These are phyloP conservation scores for Pythium aphanidermatum DNA, from an alignment of 352 stramenopile genomes.

Conservation along the genomic window DNA sequence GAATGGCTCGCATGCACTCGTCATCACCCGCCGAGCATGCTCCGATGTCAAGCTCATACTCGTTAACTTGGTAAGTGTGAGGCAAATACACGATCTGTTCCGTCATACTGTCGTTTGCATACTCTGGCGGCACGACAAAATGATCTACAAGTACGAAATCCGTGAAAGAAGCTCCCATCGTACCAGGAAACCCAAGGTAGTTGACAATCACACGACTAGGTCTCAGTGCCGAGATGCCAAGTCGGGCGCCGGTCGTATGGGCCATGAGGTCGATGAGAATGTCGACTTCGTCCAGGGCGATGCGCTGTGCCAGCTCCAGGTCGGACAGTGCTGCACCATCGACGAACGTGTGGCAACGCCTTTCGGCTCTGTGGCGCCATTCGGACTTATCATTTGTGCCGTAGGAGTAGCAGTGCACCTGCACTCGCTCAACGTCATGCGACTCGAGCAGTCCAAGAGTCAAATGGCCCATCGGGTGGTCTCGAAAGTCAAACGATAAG, in stretches of 20 bases:
- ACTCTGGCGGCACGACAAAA: constrained; percentile 52
- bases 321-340: constrained; percentile 52
- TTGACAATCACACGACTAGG: constrained; percentile 74
- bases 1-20: background rate
- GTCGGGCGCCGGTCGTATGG: constrained; percentile 79
- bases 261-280: constrained; percentile 91
- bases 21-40: constrained; percentile 17
- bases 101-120: constrained; percentile 37
- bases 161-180: constrained; percentile 59
- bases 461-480: constrained; percentile 92
- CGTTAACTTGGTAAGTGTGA: constrained; percentile 89
- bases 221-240: constrained; percentile 50
- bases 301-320: constrained; percentile 41
- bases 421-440: constrained; percentile 44
- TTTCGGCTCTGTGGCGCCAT: constrained; percentile 50
- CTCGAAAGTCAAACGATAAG: constrained; percentile 87
- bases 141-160: constrained; percentile 81
- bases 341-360: constrained; percentile 45
- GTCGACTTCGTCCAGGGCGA: constrained; percentile 59
- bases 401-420: constrained; percentile 77
- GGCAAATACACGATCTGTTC: constrained; percentile 89
- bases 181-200: constrained; percentile 90
- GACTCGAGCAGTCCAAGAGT: constrained; percentile 77
- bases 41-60: constrained; percentile 44
- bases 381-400: constrained; percentile 65